Evolutionary conservation across 2,329 filamentous ascomycete species (phyloP).

Genomic region (Phialemonium atrogriseum): DNA sequence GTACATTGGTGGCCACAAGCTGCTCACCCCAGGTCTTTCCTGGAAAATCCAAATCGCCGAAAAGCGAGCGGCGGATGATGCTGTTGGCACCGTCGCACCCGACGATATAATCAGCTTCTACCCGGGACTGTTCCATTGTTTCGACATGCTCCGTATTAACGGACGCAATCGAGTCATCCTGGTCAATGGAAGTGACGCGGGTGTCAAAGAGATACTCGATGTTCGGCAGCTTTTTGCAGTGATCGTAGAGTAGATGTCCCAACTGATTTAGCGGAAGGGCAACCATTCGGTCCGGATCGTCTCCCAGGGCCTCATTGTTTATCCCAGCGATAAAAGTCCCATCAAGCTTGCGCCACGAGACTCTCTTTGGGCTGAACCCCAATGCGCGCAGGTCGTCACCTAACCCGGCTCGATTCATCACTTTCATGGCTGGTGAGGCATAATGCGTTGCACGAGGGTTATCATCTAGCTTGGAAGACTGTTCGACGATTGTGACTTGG

Average conservation of each 20-base stretch:
- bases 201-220: slow-evolving; percentile 27
- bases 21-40: slow-evolving; percentile 52
- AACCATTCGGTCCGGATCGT: too few relatives aligned
- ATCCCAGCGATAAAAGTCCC: too few relatives aligned
- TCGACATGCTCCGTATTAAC: slow-evolving; percentile 30
- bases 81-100: slow-evolving; percentile 49
- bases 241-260: too few relatives aligned
- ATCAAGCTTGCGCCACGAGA: slow-evolving; percentile 29
- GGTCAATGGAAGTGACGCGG: slow-evolving; percentile 32
- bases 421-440: slow-evolving; percentile 47
- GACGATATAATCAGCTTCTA: slow-evolving; percentile 43
- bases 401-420: slow-evolving; percentile 49
- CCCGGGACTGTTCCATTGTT: slow-evolving; percentile 21
- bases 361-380: slow-evolving; percentile 27
- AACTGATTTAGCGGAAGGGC: too few relatives aligned
- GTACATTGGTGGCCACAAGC: slow-evolving; percentile 54
- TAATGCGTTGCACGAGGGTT: slow-evolving; percentile 57
- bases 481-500: slow-evolving; percentile 46
- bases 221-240: slow-evolving; percentile 33
- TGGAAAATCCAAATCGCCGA: slow-evolving; percentile 48
- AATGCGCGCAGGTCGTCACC: slow-evolving; percentile 31
- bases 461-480: slow-evolving; percentile 42
- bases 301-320: too few relatives aligned
- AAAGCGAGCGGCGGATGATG: slow-evolving; percentile 37
- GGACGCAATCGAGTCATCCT: slow-evolving; percentile 36